phyloP scores from a whole-genome alignment of 2,329 filamentous ascomycete species.

The Chaetomium strumarium region DNA sequence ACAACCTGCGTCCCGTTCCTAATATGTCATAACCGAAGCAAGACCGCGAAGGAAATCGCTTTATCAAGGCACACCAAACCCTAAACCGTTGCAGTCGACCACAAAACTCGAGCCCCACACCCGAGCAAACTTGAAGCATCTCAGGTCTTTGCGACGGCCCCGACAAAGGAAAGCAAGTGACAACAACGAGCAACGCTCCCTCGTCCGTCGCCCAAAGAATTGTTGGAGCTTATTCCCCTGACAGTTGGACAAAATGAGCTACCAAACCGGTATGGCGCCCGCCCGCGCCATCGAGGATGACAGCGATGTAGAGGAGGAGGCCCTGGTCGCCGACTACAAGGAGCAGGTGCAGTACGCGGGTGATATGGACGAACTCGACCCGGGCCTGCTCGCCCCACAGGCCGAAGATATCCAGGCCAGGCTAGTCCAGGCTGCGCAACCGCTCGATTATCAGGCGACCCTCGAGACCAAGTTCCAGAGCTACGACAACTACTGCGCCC shows the following conservation, averaged over 20 bases:
- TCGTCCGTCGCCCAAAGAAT: not conserved
- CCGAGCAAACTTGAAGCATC: constrained; percentile 21
- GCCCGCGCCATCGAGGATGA: constrained; percentile 65
- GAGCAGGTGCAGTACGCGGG: constrained; percentile 95
- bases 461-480: constrained; percentile 97
- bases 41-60: too few species aligned
- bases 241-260: constrained; percentile 47
- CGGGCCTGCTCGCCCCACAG: constrained; percentile 64
- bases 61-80: constrained; percentile 12
- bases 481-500: constrained; percentile 98
- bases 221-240: not conserved
- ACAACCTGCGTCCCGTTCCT: too few species aligned
- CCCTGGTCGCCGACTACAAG: constrained; percentile 89
- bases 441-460: constrained; percentile 90
- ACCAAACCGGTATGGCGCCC: constrained; percentile 56
- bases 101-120: constrained; percentile 27
- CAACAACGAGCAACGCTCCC: constrained; percentile 6
- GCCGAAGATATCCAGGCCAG: constrained; percentile 90
- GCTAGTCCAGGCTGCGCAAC: constrained; percentile 84
- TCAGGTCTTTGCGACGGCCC: constrained; percentile 25
- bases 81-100: constrained; percentile 5
- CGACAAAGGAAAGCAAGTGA: constrained; percentile 21
- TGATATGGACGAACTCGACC: constrained; percentile 74
- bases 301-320: constrained; percentile 94
- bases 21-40: too few species aligned